Evolutionary conservation across 306 rosid species (phyloP), one percentile per base, ranked within the genome.

Genomic region (Urtica urens): DNA sequence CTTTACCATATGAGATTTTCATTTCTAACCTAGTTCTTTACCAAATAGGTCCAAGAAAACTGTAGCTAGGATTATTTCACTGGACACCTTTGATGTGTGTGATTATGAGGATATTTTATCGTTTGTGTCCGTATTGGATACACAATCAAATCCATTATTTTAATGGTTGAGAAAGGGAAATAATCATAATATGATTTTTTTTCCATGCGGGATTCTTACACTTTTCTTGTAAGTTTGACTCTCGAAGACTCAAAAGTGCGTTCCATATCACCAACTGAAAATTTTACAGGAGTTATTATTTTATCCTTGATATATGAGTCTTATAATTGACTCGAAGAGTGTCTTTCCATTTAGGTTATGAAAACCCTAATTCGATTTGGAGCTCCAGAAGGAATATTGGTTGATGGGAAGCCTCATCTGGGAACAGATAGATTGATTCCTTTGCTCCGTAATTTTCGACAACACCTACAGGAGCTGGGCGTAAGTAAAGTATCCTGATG

Each of bases 351-450:
- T 45, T 71, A 90, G 97, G 87, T 84, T 58, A 78, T 90, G 95
- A 80, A 64, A 90, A 78, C 94, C 41, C 69, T 90, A 44, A 93
- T 90, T 65, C 90, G 69, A 46, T 79, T 90, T 77, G 95, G 97
- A 38, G 95, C 97, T 73, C 90, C 94, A 40, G 38, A 79, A 68
- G 73, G 72, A 46, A 90, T 90, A 60, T 77, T 90, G 66, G 60
- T 90, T 38, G 70, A 74, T 47, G 95, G 95, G 55, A 90, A 84
- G 72, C 97, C 97, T 62, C 97, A 90, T 66, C 70, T 90, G 47
- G 97, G 97, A 62, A 90, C 97, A 18, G 95, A 84, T 75, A 90
- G 71, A 61, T 69, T 90, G 92, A 68, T 90, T 77, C 95, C 94
- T 22, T 69, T 90, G 63, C 90, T 90, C 64, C 95, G 87, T 55